Evolutionary conservation across 2,329 filamentous ascomycete species (phyloP).

Genomic region (Rhinocladiella mackenziei): DNA sequence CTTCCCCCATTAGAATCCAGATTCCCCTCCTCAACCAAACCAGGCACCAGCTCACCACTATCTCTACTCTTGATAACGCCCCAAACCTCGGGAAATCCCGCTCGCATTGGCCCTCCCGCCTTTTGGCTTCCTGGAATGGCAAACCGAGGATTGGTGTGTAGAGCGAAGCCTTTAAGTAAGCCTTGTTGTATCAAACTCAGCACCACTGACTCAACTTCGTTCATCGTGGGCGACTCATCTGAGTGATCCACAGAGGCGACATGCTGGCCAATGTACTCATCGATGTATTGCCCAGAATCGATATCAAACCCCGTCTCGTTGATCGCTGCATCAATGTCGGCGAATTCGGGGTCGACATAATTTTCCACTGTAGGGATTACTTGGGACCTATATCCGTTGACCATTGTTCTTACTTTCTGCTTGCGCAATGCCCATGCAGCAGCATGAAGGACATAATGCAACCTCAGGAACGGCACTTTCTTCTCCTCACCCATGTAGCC

Average conservation of each 20-base stretch:
- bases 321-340: conserved; percentile 34
- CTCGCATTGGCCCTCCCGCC: conserved; percentile 58
- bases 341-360: conserved; percentile 40
- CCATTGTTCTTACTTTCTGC: conserved; percentile 21
- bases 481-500: conserved; percentile 61
- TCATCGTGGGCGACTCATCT: conserved; percentile 39
- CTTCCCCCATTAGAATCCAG: conserved; percentile 27
- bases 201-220: conserved; percentile 73
- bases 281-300: conserved; percentile 22
- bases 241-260: background rate
- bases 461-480: conserved; percentile 69
- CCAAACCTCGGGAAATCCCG: conserved; percentile 74
- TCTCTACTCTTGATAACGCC: conserved; percentile 61
- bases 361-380: conserved; percentile 1
- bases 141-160: conserved; percentile 70
- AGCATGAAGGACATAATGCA: conserved; percentile 62
- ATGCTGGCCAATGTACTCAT: conserved; percentile 22
- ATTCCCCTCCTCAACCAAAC: conserved; percentile 60
- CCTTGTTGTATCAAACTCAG: conserved; percentile 75
- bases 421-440: conserved; percentile 49
- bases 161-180: conserved; percentile 77
- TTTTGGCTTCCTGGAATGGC: conserved; percentile 70
- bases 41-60: conserved; percentile 61
- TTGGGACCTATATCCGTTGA: conserved; percentile 31
- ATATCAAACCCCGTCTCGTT: conserved; percentile 25